phyloP scores from a whole-genome alignment of 441 rosid species.

The Viola pubescens region DNA sequence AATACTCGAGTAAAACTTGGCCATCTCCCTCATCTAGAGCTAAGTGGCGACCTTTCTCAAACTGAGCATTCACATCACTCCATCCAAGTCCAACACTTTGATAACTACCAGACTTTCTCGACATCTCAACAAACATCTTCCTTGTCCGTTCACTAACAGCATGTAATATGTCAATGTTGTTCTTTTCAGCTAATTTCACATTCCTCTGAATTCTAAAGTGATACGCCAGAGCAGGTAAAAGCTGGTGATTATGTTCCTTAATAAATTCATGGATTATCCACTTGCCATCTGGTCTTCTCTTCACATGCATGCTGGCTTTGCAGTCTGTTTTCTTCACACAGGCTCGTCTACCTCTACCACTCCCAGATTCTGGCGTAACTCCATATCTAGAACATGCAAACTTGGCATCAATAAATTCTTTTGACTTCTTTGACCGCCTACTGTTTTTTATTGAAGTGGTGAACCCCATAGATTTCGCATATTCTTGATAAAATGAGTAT shows the following conservation, averaged over 20 bases:
- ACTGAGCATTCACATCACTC: slow-evolving; percentile 35
- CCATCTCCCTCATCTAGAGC: slow-evolving; percentile 56
- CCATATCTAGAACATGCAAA: slow-evolving; percentile 89
- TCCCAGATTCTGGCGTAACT: slow-evolving; percentile 63
- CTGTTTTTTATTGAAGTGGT: slow-evolving; percentile 80
- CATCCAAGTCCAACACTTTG: slow-evolving; percentile 31
- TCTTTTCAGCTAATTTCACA: slow-evolving; percentile 72
- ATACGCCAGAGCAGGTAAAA: slow-evolving; percentile 72
- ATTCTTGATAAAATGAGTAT: slow-evolving; percentile 73
- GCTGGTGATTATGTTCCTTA: slow-evolving; percentile 81
- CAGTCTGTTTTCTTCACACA: slow-evolving; percentile 75
- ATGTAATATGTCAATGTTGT: slow-evolving; percentile 67
- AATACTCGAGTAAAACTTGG: slow-evolving; percentile 51
- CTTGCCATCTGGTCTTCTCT: slow-evolving; percentile 71
- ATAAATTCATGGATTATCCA: slow-evolving; percentile 74
- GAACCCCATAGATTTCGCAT: slow-evolving; percentile 70
- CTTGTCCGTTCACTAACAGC: slow-evolving; percentile 83
- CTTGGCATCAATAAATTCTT: slow-evolving; percentile 80
- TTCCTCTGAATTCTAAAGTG: slow-evolving; percentile 73
- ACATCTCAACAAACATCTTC: slow-evolving; percentile 78
- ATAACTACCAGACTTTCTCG: slow-evolving; percentile 69
- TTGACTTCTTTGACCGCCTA: slow-evolving; percentile 66
- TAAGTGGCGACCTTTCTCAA: slow-evolving; percentile 45
- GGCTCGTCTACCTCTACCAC: slow-evolving; percentile 51
- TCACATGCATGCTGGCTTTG: slow-evolving; percentile 87